Evolutionary conservation across 2,329 filamentous ascomycete genomes (phyloP), one percentile per base, ranked within the genome.

Genomic region (Epichloe glyceriae): DNA sequence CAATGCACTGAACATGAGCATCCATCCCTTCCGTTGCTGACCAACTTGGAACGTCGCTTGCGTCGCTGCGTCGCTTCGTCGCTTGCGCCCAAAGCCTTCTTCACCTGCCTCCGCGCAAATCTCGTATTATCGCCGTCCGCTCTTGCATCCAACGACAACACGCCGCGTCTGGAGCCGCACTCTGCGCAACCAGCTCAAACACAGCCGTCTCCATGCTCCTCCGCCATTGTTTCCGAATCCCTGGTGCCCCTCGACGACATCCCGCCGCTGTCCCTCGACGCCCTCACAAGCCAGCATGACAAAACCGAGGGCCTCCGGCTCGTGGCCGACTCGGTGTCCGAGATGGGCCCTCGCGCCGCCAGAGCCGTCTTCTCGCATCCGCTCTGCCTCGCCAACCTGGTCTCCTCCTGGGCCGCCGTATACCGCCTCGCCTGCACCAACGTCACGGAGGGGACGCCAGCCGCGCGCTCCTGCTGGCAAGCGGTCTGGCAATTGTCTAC

Each of bases 101-200:
- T 93, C 67, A 85, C 82, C 51, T 91, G 88, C 58, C 75, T 93
- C 15, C 82, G 86, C 58, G 85, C 85, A 56, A 93, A 93, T 62
- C 78, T 93, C 50, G 82, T 83, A 59, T 80, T 91, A 52, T 75
- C 73, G 48, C 71, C 73, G 44, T 81, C 73, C 54, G 70, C 80
- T 51, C 68, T 84, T 56, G 78, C 82, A 43, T 83, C 83, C 46
- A 75, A 79, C 53, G 73, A 74, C 51, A 83, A 78, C 54, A 86
- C 85, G 22, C 83, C 83, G 19, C 74, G 78, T 59, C 70, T 83
- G 62, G 70, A 77, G 66, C 73, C 83, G 57, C 67, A 73, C 52
- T 53, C 58, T 50, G 22, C 56, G 49, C 33, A 60, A 57, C 37
- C 55, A 67, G 67, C 56, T 70, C 65, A 56, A 69, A 54, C 63